A percentile compares a stretch with the other conserved stretches of the same genome.
These are phyloP conservation scores for Leucogyrophana mollusca DNA, from an alignment of 768 basidiomycete genomes.

Conservation along the genomic window DNA sequence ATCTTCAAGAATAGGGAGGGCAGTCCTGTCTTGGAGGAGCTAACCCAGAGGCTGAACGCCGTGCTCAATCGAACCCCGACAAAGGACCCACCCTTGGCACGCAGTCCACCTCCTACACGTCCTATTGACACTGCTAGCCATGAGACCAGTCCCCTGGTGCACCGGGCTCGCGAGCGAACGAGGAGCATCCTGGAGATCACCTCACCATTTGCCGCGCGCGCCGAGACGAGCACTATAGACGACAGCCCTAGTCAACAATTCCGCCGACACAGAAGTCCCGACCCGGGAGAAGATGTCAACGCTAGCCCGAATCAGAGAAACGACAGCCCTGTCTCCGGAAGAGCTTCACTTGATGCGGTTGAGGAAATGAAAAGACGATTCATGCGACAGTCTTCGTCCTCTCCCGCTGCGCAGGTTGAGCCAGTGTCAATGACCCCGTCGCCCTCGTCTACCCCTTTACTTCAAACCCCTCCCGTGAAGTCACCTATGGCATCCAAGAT, in stretches of 20 bases:
- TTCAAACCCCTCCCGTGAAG: constrained; percentile 19
- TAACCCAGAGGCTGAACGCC: constrained; percentile 42
- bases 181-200: constrained; percentile 10
- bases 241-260: background rate
- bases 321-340: constrained; percentile 2
- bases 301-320: constrained; percentile 14
- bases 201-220: constrained; percentile 7
- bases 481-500: constrained; percentile 21
- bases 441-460: constrained; percentile 14
- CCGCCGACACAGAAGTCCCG: constrained; percentile 1
- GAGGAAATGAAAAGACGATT: constrained; percentile 66
- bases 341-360: constrained; percentile 48
- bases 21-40: constrained; percentile 54
- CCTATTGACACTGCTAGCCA: constrained; percentile 21
- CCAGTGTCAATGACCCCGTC: constrained; percentile 16
- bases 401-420: constrained; percentile 20
- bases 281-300: constrained; percentile 15
- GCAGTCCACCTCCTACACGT: constrained; percentile 20
- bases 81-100: constrained; percentile 19
- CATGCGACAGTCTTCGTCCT: constrained; percentile 31
- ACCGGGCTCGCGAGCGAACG: constrained; percentile 20
- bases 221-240: constrained; percentile 2
- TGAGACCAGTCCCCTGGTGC: constrained; percentile 26
- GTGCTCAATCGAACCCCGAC: constrained; percentile 34
- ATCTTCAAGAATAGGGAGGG: constrained; percentile 52